A percentile compares a stretch with the other conserved stretches of the same genome.
These are phyloP conservation scores for Waltiozyma sp. DNA, from an alignment of 1,139 yeast species.

Conservation along the genomic window DNA sequence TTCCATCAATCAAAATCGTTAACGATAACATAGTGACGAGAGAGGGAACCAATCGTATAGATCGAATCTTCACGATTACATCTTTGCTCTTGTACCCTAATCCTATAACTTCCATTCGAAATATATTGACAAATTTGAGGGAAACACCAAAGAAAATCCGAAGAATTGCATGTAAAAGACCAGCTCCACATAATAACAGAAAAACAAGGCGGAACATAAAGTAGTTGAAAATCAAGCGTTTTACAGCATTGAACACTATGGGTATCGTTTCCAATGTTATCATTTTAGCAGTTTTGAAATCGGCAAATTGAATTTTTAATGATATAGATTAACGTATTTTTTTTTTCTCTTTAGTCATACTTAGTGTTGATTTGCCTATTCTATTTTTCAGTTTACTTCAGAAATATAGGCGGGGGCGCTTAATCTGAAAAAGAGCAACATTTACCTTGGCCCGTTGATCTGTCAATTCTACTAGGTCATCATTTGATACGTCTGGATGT, in stretches of 20 bases:
- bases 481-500: too few species aligned
- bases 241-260: neutral
- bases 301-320: too few species aligned
- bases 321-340: too few species aligned
- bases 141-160: slow-evolving; percentile 15
- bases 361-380: too few species aligned
- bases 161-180: slow-evolving; percentile 3
- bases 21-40: slow-evolving; percentile 9
- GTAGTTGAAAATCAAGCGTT: neutral
- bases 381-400: too few species aligned
- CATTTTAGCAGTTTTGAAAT: neutral
- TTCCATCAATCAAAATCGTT: slow-evolving; percentile 11
- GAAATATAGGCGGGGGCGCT: too few species aligned
- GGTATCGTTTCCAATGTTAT: too few species aligned
- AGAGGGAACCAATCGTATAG: slow-evolving; percentile 13
- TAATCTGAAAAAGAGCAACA: too few species aligned
- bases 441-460: too few species aligned
- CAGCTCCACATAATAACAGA: neutral
- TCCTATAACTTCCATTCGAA: slow-evolving; percentile 13
- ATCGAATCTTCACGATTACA: slow-evolving; percentile 7
- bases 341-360: too few species aligned
- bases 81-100: slow-evolving; percentile 7
- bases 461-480: too few species aligned
- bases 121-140: slow-evolving; percentile 19
- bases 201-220: neutral